Conservation (phyloP, 176 grass and related monocot genomes). For the Panicum miliaceum region DNA sequence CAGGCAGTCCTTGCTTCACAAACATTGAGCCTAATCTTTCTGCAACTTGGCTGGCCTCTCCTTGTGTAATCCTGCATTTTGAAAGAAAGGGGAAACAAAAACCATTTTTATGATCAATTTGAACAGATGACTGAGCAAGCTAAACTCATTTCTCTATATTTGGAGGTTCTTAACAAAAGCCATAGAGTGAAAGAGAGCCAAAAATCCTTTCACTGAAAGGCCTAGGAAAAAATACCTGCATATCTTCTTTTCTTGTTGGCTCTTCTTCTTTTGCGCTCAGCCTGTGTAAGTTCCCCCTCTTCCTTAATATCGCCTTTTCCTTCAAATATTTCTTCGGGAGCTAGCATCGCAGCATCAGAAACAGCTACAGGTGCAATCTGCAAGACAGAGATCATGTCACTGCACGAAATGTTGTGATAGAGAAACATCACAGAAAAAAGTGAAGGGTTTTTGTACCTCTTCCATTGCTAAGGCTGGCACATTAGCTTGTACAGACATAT, state of each 20-base stretch:
- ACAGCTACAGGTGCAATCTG: conserved; percentile 91
- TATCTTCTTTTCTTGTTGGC: conserved; percentile 95
- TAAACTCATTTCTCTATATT: not conserved
- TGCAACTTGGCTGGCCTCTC: conserved; percentile 50
- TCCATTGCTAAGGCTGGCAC: conserved; percentile 91
- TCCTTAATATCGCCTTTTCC: conserved; percentile 95
- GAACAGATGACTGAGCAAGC: not conserved
- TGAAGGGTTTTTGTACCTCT: conserved; percentile 42
- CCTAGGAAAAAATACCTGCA: conserved; percentile 51
- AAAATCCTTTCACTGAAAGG: not conserved
- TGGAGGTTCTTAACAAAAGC: not conserved
- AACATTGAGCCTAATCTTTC: conserved; percentile 33
- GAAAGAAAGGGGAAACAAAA: not conserved
- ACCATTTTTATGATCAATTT: not conserved
- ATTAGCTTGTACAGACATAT: conserved; percentile 94
- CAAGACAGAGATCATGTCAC: conserved; percentile 33
- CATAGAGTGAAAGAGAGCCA: not conserved
- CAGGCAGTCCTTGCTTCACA: not conserved
- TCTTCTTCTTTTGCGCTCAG: conserved; percentile 82
- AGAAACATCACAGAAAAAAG: conserved; percentile 1
- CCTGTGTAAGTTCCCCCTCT: conserved; percentile 71
- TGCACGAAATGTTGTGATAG: conserved; percentile 12
- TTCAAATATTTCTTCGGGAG: conserved; percentile 94
- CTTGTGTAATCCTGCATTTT: conserved; percentile 49
- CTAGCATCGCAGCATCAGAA: conserved; percentile 94